These are phyloP conservation scores for Physcomitrium patens DNA, from an alignment of 225 moss, liverwort and hornwort genomes.

Conservation along the genomic window DNA sequence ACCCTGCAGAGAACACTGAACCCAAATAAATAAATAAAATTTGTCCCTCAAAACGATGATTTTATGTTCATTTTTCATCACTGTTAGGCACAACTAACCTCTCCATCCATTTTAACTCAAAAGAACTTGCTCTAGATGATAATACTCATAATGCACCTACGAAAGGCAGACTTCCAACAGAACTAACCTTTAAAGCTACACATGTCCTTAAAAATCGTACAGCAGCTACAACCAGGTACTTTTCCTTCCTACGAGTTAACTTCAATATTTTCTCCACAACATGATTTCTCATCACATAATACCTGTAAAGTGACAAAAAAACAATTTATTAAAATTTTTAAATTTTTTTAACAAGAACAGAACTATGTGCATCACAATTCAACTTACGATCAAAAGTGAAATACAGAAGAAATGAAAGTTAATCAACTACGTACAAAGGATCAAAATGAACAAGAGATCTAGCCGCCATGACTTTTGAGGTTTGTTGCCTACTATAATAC, in stretches of 20 bases:
- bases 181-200: slow-evolving; percentile 83
- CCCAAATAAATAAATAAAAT: slow-evolving; percentile 20
- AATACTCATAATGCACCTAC: slow-evolving; percentile 42
- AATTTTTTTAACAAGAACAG: too few species aligned
- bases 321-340: too few species aligned
- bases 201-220: slow-evolving; percentile 96
- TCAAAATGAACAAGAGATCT: slow-evolving; percentile 5
- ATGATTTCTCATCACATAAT: slow-evolving; percentile 97
- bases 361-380: slow-evolving; percentile 7
- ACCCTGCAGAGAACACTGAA: slow-evolving; percentile 12
- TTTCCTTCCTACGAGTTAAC: slow-evolving; percentile 92
- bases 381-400: slow-evolving; percentile 7
- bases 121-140: slow-evolving; percentile 25
- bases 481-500: slow-evolving; percentile 18
- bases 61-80: slow-evolving; percentile 14
- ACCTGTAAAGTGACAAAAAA: slow-evolving; percentile 54
- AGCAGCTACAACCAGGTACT: slow-evolving; percentile 97
- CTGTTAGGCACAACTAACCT: slow-evolving; percentile 29
- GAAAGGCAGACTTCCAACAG: slow-evolving; percentile 44
- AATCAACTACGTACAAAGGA: background rate
- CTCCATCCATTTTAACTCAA: slow-evolving; percentile 26
- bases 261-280: slow-evolving; percentile 95
- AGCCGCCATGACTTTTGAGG: background rate
- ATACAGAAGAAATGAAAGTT: slow-evolving; percentile 2
- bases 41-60: background rate